Base-by-base conservation (phyloP, 1,284 basidiomycete genomes). In the Cutaneotrichosporon cavernicola region DNA sequence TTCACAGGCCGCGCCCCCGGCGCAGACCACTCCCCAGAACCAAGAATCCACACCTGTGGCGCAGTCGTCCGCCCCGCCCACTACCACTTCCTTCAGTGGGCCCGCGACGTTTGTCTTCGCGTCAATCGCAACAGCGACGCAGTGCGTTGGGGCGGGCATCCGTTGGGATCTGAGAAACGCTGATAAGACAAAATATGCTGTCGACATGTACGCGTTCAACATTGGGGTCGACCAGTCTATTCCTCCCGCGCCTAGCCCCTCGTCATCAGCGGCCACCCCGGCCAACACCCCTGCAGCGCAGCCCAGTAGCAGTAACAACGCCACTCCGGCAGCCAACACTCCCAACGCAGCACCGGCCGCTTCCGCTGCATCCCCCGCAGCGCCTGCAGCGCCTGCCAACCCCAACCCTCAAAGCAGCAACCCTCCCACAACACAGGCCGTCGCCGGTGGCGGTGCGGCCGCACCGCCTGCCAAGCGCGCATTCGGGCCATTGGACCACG, bases 121-220 rank as follows among this genome's bases (percentile, higher is more conserved):
- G 6, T 10, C 38, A 7, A 50, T 68, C 14, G 51, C 64, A 4
- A 73, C 72, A 0, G 59, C 65, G 47, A 70, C 66, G 0, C 70
- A 71, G 18, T 74, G 73, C 50, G 46, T 22, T n/a, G 31, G 40
- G 13, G 40, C 32, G 21, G 11, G 2, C 2, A 16, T 66, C n/a
- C n/a, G 30, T 22, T 66, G 61, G 61, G 8, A 18, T 1, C 21
- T 63, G 30, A 7, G 5, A 1, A 43, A 21, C 30, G 40, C 32
- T 9, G 43, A 51, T 34, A 11, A 18, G 5, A n/a, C 5, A 6
- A 58, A 62, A 43, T 67, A 65, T 51, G 67, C 68, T 22, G 65
- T 77, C 59, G 68, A 70, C 43, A 43, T 77, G 16, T 70, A 69
- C 34, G 72, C 64, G 8, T 60, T 68, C 57, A 72, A 76, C 59